Percentiles rank a stretch among this genome's conserved stretches.
Conservation (phyloP, 768 basidiomycete species). For the Tylopilus sp. region DNA sequence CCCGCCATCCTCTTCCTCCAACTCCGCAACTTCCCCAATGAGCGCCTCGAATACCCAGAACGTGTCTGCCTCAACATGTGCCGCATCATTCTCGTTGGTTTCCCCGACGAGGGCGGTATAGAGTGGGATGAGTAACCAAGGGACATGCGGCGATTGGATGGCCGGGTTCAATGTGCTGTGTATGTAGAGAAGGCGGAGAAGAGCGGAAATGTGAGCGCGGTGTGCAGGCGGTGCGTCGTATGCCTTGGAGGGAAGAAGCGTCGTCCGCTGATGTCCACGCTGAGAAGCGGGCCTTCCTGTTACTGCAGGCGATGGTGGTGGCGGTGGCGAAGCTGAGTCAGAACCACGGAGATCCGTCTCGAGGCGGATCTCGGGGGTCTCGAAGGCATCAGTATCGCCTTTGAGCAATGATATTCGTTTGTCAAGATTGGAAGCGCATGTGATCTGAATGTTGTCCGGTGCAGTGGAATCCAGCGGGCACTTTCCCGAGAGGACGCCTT, state of each 20-base stretch:
- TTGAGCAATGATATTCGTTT: constrained; percentile 47
- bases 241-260: constrained; percentile 46
- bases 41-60: constrained; percentile 82
- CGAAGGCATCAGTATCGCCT: constrained; percentile 8
- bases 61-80: constrained; percentile 73
- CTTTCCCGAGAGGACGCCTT: constrained; percentile 27
- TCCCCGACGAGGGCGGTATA: constrained; percentile 63
- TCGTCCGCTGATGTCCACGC: constrained; percentile 34
- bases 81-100: constrained; percentile 53
- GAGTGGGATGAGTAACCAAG: constrained; percentile 66
- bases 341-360: constrained; percentile 27
- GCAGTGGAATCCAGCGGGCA: constrained; percentile 54
- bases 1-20: constrained; percentile 67
- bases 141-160: constrained; percentile 61
- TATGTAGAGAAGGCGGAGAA: constrained; percentile 68
- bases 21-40: constrained; percentile 66
- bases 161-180: constrained; percentile 72
- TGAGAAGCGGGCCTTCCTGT: constrained; percentile 29
- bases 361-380: constrained; percentile 41
- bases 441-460: constrained; percentile 44
- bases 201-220: constrained; percentile 55
- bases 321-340: background rate
- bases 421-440: constrained; percentile 52
- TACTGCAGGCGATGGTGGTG: constrained; percentile 33
- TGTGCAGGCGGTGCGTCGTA: constrained; percentile 48